Evolutionary conservation across 1,284 basidiomycete species (phyloP).

Genomic region (Leccinum pachyderme): DNA sequence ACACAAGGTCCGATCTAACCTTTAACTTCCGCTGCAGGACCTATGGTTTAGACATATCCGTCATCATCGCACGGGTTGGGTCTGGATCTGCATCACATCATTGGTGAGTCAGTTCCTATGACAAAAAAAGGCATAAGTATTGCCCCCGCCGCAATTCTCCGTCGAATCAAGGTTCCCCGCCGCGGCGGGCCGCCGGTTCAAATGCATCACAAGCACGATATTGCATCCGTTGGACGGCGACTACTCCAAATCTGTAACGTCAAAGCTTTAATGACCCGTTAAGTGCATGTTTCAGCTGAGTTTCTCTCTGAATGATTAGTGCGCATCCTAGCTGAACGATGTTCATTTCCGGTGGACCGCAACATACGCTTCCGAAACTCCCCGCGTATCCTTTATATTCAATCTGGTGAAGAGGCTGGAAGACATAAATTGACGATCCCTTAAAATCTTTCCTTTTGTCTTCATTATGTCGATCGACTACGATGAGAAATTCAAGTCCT

Average conservation of each 20-base stretch:
- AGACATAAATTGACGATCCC: too few relatives aligned
- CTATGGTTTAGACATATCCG: too few relatives aligned
- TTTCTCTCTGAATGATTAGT: too few relatives aligned
- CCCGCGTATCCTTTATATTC: neutral
- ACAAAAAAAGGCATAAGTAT: too few relatives aligned
- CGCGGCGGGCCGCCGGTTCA: neutral
- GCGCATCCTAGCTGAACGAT: neutral
- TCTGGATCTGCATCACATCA: neutral
- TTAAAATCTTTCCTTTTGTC: neutral
- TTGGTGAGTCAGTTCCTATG: neutral
- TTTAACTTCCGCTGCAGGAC: neutral
- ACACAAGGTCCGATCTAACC: neutral
- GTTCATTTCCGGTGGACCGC: neutral
- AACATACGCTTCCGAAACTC: neutral
- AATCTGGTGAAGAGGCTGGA: neutral
- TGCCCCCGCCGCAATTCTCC: too few relatives aligned
- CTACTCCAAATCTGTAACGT: neutral
- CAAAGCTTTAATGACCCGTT: neutral
- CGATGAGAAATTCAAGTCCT: constrained; percentile 2
- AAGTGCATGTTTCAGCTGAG: neutral
- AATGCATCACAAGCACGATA: neutral
- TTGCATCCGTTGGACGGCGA: neutral
- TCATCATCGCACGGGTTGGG: too few relatives aligned
- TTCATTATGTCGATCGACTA: constrained; percentile 8
- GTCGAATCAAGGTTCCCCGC: neutral